Conservation (phyloP, 345 rosid species). For the Hypericum perforatum region DNA sequence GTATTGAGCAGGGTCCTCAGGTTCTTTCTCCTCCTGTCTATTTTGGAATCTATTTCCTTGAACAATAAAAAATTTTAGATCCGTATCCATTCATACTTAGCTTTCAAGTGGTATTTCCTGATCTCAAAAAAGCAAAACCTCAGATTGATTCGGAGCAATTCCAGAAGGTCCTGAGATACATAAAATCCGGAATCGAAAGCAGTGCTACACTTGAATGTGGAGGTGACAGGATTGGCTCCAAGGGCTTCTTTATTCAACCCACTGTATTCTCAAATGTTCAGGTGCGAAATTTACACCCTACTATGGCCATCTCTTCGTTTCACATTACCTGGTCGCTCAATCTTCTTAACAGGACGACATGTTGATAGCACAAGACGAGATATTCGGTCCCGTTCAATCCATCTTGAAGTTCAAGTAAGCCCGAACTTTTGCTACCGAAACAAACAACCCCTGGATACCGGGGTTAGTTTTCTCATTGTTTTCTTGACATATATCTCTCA, state of each 20-base stretch:
- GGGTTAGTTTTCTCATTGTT: neutral
- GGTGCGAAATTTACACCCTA: neutral
- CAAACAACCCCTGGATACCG: neutral
- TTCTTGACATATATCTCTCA: neutral
- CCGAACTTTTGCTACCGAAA: neutral
- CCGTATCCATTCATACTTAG: no score
- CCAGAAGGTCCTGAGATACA: conserved; percentile 2
- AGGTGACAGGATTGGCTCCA: neutral
- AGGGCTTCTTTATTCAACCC: conserved; percentile 4
- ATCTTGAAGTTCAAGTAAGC: conserved; percentile 5
- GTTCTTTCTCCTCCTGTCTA: neutral
- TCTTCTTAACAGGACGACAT: neutral
- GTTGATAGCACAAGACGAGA: conserved; percentile 3
- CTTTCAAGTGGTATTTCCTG: no score
- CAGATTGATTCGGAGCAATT: conserved; percentile 5
- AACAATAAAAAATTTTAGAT: no score
- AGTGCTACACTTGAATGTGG: conserved; percentile 2
- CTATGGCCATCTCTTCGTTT: no score
- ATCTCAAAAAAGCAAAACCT: neutral
- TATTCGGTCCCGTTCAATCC: conserved; percentile 7
- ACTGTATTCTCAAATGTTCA: conserved; percentile 5
- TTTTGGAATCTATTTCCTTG: no score
- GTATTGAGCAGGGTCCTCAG: conserved; percentile 7
- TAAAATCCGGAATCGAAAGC: neutral
- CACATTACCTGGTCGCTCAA: neutral